phyloP scores from a whole-genome alignment of 352 stramenopile genomes.

The Phytophthora colocasiae region DNA sequence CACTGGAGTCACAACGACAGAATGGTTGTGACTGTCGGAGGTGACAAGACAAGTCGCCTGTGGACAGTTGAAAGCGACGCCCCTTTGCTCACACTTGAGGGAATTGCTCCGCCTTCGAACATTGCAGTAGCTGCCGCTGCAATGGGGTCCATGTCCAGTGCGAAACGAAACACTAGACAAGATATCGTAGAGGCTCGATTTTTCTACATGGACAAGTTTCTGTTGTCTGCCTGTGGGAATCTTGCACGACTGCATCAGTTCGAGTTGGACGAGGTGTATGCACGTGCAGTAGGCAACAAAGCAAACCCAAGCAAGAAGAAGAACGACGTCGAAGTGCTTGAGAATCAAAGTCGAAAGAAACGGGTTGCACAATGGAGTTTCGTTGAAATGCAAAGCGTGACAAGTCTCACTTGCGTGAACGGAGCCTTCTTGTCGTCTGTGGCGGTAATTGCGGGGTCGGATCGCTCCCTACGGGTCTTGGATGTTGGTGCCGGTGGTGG shows the following conservation, averaged over 20 bases:
- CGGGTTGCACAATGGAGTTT: conserved; percentile 70
- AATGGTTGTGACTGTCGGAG: conserved; percentile 72
- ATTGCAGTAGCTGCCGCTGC: conserved; percentile 40
- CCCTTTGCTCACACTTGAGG: conserved; percentile 64
- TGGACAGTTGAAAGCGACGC: conserved; percentile 75
- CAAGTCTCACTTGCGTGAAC: conserved; percentile 77
- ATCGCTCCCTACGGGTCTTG: conserved; percentile 78
- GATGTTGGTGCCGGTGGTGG: conserved; percentile 65
- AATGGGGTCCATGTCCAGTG: conserved; percentile 37
- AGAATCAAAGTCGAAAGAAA: conserved; percentile 74
- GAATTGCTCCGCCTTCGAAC: conserved; percentile 37
- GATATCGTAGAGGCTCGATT: conserved; percentile 79
- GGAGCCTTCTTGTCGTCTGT: conserved; percentile 82
- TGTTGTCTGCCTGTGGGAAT: conserved; percentile 75
- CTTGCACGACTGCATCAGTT: conserved; percentile 75
- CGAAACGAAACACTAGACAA: conserved; percentile 58
- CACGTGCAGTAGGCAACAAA: conserved; percentile 42
- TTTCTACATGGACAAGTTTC: conserved; percentile 92
- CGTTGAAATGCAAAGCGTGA: conserved; percentile 74
- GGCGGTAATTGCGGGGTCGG: conserved; percentile 75
- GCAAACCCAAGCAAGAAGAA: conserved; percentile 26
- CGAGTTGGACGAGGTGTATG: conserved; percentile 68
- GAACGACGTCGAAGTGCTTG: conserved; percentile 46
- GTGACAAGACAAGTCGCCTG: conserved; percentile 71
- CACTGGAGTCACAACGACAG: conserved; percentile 83